Base-by-base conservation (phyloP, 805 yeast species). In the Helenozyma rhizophorensis region DNA sequence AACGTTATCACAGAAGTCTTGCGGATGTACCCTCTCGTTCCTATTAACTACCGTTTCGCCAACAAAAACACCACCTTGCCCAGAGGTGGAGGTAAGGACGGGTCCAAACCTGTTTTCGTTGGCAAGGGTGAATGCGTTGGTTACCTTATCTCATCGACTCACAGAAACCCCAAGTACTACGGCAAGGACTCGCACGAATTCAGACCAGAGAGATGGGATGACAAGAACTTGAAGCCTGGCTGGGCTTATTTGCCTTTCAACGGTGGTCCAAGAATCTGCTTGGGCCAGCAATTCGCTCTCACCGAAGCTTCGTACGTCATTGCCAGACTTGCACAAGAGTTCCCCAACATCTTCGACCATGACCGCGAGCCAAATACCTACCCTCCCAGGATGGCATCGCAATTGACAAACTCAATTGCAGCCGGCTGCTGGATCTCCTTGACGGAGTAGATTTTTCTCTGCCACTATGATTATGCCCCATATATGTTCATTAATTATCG, bases 151-250 rank as follows among this genome's bases (percentile, higher is more conserved):
- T 44, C 33, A 17, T 39, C 51, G 3, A 43, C 48, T 21, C 62
- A 56, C 21, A 51, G 55, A 42, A 32, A 34, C 24, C 31, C 27
- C 37, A 53, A 32, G 8, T 43, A 36, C 30, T 62, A 56, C 37
- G 68, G 68, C 25, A 45, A 53, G 31, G 66, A 60, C 37, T 51
- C 62, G 10, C 31, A 40, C 1, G 53, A 16, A 2, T 62, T 59
- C 38, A 56, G 53, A 28, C 66, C 68, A 5, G 65, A 60, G 31
- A 51, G 68, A 42, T 62, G 68, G 68, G 34, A 30, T 2, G 44
- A 39, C 18, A 50, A 48, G 32, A 47, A 55, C n/a, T 28, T 35
- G 15, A 35, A 28, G 19, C 37, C 33, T 9, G 37, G 40, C 4
- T 36, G 40, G 36, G 39, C 39, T 10, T 39, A 29, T 13, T 28